Evolutionary conservation across 2,329 filamentous ascomycete species (phyloP).

Genomic region (Geosmithia morbida): DNA sequence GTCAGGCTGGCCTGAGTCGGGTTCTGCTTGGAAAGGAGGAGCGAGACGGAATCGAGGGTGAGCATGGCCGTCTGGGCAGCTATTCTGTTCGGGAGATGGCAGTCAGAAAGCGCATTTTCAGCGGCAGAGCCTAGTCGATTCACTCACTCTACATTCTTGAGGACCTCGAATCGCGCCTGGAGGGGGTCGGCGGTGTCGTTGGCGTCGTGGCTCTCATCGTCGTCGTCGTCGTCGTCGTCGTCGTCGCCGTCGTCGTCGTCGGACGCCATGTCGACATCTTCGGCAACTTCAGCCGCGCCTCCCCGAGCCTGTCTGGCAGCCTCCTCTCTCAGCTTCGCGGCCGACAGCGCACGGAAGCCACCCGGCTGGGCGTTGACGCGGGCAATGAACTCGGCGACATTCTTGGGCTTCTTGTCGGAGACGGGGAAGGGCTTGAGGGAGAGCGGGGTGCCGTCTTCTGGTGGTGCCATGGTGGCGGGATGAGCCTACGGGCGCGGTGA

Average conservation of each 20-base stretch:
- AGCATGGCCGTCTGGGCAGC: conserved; percentile 45
- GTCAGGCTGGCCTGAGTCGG: conserved; percentile 55
- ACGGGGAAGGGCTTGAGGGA: conserved; percentile 29
- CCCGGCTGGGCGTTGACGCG: conserved; percentile 68
- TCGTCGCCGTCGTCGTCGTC: conserved; percentile 31
- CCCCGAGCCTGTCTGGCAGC: conserved; percentile 33
- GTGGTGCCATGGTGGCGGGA: conserved; percentile 12
- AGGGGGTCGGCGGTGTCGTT: conserved; percentile 24
- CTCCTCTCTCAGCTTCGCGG: conserved; percentile 56
- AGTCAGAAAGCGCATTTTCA: neutral
- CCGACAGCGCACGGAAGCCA: conserved; percentile 68
- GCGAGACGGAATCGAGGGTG: conserved; percentile 69
- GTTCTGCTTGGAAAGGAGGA: conserved; percentile 70
- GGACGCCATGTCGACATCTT: conserved; percentile 24
- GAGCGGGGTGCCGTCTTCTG: conserved; percentile 16
- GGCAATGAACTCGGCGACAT: conserved; percentile 59
- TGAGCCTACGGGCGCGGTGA: neutral
- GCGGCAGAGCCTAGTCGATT: neutral
- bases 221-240: conserved; percentile 22
- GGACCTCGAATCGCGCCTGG: conserved; percentile 40
- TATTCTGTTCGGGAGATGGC: conserved; percentile 9
- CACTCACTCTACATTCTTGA: conserved; percentile 42
- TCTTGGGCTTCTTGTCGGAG: conserved; percentile 40
- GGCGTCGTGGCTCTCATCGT: conserved; percentile 14
- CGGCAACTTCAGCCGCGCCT: conserved; percentile 25